Evolutionary conservation across 78 protist genomes (phyloP).

Genomic region (Dictyostelium purpureum): DNA sequence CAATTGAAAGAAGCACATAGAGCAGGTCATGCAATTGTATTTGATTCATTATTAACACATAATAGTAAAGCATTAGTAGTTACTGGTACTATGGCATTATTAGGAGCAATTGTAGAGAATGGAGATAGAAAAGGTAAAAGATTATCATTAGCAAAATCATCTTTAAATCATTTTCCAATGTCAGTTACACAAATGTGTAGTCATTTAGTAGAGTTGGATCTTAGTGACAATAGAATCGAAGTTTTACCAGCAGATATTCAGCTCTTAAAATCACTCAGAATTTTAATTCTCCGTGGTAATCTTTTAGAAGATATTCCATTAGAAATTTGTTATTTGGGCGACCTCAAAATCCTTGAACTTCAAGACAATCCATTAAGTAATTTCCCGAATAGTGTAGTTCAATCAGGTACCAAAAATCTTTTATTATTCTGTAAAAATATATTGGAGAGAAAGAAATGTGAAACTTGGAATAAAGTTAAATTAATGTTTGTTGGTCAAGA

Average conservation of each 20-base stretch:
- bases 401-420: slow-evolving; percentile 37
- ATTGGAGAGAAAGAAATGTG: slow-evolving; percentile 36
- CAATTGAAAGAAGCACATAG: slow-evolving; percentile 75
- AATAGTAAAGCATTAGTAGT: slow-evolving; percentile 65
- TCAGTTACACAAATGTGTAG: slow-evolving; percentile 42
- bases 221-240: slow-evolving; percentile 32
- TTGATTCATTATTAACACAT: slow-evolving; percentile 78
- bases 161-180: slow-evolving; percentile 39
- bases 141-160: slow-evolving; percentile 7
- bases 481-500: slow-evolving; percentile 80
- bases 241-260: slow-evolving; percentile 42
- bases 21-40: slow-evolving; percentile 83
- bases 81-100: slow-evolving; percentile 73
- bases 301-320: slow-evolving; percentile 51
- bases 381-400: slow-evolving; percentile 47
- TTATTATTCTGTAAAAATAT: slow-evolving; percentile 51
- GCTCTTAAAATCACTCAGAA: slow-evolving; percentile 19
- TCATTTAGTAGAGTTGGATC: slow-evolving; percentile 56
- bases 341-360: slow-evolving; percentile 52
- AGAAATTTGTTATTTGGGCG: slow-evolving; percentile 43
- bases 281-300: slow-evolving; percentile 52
- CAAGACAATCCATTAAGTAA: slow-evolving; percentile 57
- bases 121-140: slow-evolving; percentile 42
- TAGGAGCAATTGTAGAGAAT: slow-evolving; percentile 64
- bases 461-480: slow-evolving; percentile 71